Evolutionary conservation across 768 basidiomycete genomes (phyloP).

Genomic region (Lactifluus pinguis): DNA sequence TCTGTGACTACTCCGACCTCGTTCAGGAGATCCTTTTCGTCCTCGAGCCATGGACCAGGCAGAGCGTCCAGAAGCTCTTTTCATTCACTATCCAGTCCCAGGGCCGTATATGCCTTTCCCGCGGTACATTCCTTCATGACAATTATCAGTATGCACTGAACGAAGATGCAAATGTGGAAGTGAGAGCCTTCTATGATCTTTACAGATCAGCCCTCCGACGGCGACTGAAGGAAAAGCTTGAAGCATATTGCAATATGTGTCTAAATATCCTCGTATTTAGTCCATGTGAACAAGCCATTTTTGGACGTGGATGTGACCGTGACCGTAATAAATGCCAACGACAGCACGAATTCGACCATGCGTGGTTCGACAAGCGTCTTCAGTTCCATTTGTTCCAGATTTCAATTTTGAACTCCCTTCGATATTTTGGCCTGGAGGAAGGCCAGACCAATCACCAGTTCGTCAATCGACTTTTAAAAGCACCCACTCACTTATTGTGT

Average conservation of each 20-base stretch:
- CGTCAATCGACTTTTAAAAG: neutral
- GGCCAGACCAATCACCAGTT: neutral
- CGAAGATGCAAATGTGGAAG: neutral
- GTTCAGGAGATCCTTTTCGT: neutral
- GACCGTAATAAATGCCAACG: slow-evolving; percentile 2
- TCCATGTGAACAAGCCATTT: slow-evolving; percentile 2
- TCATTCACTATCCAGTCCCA: neutral
- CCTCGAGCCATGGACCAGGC: neutral
- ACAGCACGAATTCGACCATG: slow-evolving; percentile 1
- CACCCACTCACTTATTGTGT: neutral
- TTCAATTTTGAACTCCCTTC: neutral
- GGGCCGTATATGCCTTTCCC: slow-evolving; percentile 4
- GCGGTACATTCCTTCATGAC: slow-evolving; percentile 3
- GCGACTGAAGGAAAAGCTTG: slow-evolving; percentile 5
- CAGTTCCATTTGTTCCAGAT: slow-evolving; percentile 14
- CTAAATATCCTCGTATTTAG: slow-evolving; percentile 5
- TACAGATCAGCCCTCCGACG: neutral
- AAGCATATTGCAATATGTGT: neutral
- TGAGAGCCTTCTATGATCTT: neutral
- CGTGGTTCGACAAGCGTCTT: slow-evolving; percentile 12
- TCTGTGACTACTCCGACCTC: slow-evolving; percentile 1
- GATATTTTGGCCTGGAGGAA: neutral
- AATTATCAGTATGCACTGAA: neutral
- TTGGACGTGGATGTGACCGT: slow-evolving; percentile 6
- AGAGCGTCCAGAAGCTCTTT: neutral